phyloP scores from a whole-genome alignment of 1,139 yeast species.

The Oligophagozyma castellii region DNA sequence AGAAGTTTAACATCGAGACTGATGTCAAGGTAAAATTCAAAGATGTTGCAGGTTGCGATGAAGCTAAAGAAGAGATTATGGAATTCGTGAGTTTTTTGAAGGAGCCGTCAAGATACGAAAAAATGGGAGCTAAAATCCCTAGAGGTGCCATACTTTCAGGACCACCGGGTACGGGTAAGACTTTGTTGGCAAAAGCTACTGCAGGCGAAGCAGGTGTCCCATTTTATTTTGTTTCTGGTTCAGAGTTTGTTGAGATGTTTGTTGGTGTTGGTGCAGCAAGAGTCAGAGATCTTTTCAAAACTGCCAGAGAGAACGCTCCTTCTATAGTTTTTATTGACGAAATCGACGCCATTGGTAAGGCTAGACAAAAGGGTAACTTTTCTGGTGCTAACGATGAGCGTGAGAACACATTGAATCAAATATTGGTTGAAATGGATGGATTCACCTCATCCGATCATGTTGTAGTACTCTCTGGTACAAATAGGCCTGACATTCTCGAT shows the following conservation, averaged over 20 bases:
- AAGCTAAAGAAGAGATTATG: conserved; percentile 96
- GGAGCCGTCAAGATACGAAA: conserved; percentile 79
- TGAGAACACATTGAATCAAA: conserved; percentile 89
- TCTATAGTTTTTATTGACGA: conserved; percentile 91
- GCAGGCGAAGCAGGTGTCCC: conserved; percentile 99
- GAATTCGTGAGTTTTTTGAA: conserved; percentile 90
- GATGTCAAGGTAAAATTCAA: conserved; percentile 78
- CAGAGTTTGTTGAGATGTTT: conserved; percentile 98
- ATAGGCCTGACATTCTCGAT: conserved; percentile 86
- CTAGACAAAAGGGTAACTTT: conserved; percentile 67
- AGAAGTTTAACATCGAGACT: conserved; percentile 81
- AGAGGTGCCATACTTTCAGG: conserved; percentile 96
- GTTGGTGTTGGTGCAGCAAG: conserved; percentile 98
- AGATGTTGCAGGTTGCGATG: conserved; percentile 96
- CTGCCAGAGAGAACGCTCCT: conserved; percentile 89
- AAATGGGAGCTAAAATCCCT: conserved; percentile 91
- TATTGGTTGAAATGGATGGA: conserved; percentile 97
- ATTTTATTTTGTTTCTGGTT: conserved; percentile 85
- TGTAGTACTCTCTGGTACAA: conserved; percentile 94
- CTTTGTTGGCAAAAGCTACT: conserved; percentile 92
- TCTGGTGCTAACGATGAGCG: conserved; percentile 92
- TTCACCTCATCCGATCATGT: conserved; percentile 83
- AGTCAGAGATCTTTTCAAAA: conserved; percentile 85
- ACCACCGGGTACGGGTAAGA: conserved; percentile 99
- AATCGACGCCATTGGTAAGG: conserved; percentile 96